These are phyloP conservation scores for Chlorella sp. DNA, from an alignment of 139 green algal genomes.

Conservation along the genomic window DNA sequence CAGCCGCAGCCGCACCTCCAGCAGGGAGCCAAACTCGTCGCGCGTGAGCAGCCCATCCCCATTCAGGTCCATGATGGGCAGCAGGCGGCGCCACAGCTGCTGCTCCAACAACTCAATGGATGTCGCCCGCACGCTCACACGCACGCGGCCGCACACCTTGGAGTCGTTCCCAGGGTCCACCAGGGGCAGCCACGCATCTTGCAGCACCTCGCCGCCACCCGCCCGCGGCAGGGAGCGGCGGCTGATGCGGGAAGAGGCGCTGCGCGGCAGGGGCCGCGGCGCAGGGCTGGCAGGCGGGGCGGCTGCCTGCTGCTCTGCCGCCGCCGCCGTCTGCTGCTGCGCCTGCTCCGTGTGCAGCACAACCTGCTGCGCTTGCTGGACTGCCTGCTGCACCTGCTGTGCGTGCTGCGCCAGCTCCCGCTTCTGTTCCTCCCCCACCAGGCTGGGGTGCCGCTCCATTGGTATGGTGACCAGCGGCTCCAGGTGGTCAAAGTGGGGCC, in stretches of 20 bases:
- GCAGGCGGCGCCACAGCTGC: slow-evolving; percentile 58
- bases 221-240: neutral
- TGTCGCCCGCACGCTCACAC: slow-evolving; percentile 32
- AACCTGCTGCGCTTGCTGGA: neutral
- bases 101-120: slow-evolving; percentile 38
- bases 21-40: slow-evolving; percentile 45
- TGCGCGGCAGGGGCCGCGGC: neutral
- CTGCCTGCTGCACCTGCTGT: neutral
- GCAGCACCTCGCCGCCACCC: slow-evolving; percentile 17
- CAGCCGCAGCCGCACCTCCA: slow-evolving; percentile 35
- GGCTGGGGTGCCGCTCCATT: neutral
- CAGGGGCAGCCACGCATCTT: slow-evolving; percentile 34
- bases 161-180: slow-evolving; percentile 31
- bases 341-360: neutral
- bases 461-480: no score
- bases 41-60: slow-evolving; percentile 37
- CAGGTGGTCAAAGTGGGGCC: no score
- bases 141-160: slow-evolving; percentile 18
- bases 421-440: neutral
- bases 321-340: neutral
- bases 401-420: neutral
- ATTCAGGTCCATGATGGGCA: slow-evolving; percentile 51
- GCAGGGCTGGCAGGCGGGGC: neutral
- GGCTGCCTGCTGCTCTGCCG: neutral
- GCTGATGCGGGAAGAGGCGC: neutral